phyloP scores from a whole-genome alignment of 169 alveolate species.

The Plasmodium cynomolgi region DNA sequence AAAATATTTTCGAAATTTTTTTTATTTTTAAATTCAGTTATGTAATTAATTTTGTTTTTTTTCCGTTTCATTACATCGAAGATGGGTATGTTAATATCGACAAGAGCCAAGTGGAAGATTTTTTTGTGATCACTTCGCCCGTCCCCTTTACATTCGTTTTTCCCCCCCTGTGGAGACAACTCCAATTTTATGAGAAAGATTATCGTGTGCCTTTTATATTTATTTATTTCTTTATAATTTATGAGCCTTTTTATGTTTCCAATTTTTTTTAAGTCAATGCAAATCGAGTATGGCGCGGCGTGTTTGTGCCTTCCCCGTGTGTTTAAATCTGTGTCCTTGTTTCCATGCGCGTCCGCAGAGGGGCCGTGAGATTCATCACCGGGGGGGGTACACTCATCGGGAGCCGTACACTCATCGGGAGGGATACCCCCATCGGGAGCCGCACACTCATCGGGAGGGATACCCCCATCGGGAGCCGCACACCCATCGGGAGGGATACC shows the following conservation, averaged over 20 bases:
- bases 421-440: too few relatives aligned
- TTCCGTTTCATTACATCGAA: conserved; percentile 47
- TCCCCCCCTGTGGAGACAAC: not conserved
- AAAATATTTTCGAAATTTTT: conserved; percentile 55
- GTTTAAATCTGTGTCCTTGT: not conserved
- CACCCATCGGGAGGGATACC: not conserved
- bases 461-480: not conserved
- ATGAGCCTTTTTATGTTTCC: conserved; percentile 10
- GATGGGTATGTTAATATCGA: conserved; percentile 56
- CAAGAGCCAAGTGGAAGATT: conserved; percentile 55
- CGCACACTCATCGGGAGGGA: too few relatives aligned
- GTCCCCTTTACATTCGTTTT: not conserved
- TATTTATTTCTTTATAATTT: conserved; percentile 41
- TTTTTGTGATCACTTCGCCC: conserved; percentile 3
- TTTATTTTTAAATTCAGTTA: conserved; percentile 29
- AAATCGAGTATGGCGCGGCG: not conserved
- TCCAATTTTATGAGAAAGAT: conserved; percentile 52
- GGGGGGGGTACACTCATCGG: too few relatives aligned
- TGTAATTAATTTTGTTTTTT: conserved; percentile 27
- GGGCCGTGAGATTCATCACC: not conserved
- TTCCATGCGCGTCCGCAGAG: not conserved
- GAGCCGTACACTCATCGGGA: too few relatives aligned
- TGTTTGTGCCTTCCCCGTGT: not conserved
- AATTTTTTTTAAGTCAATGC: conserved; percentile 40
- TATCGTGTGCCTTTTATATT: conserved; percentile 39